Evolutionary conservation across 2,329 filamentous ascomycete genomes (phyloP), one percentile per base, ranked within the genome.

Genomic region (Annulohypoxylon truncatum): DNA sequence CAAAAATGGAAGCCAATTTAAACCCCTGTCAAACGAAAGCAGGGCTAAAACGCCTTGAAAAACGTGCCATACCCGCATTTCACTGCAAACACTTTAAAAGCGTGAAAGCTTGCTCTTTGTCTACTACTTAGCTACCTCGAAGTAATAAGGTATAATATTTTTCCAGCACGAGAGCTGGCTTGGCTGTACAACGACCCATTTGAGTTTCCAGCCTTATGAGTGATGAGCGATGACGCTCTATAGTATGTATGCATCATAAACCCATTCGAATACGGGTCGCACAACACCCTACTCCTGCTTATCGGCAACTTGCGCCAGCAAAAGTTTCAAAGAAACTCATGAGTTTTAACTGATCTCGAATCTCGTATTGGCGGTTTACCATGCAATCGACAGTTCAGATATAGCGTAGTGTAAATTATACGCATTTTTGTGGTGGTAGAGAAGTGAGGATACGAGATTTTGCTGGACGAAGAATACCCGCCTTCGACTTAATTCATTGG

Each of bases 31-130:
- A 12, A 46, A 56, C 52, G 12, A 52, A 46, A 47, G 53, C 42
- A 58, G 44, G 55, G 48, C 38, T 54, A 61, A 64, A 58, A 61
- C 26, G 42, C 31, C 52, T 57, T 26, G 29, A 67, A 59, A 59
- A 69, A 67, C 64, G 61, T 67, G 61, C 61, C 55, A 55, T 61
- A 61, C 64, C 58, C 61, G 64, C 64, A 67, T 64, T 67, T 61
- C 62, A 33, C 67, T 69, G 67, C 67, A 69, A 64, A 64, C 67
- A 67, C 67, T 69, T 69, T 51, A 67, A 64, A 64, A 58, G 33
- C 42, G 47, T 29, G 10, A 55, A 55, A 60, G 50, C 22, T 33
- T 64, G 35, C 22, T 48, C 40, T 48, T 46, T 26, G 20, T 38
- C 22, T 28, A 54, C 33, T 67, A n/a, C n/a, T n/a, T n/a, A n/a